Conservation (phyloP, 1,139 yeast genomes). For the Candida albicans region DNA sequence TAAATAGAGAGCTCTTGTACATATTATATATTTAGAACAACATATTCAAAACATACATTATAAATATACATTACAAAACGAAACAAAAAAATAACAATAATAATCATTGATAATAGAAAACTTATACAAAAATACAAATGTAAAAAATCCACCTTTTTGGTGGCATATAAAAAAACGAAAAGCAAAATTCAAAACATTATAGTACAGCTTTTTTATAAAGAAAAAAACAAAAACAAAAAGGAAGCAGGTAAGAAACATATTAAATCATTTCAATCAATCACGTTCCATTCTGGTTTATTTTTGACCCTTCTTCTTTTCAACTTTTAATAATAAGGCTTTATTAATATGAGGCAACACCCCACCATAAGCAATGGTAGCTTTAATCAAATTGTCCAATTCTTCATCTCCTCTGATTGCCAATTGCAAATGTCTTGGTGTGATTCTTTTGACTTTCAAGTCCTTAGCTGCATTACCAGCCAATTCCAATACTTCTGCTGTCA, state of each 20-base stretch:
- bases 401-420: slow-evolving; percentile 99
- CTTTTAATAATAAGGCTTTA: slow-evolving; percentile 90
- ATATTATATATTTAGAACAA: neutral
- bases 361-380: slow-evolving; percentile 98
- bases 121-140: slow-evolving; percentile 3
- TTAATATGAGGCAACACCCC: slow-evolving; percentile 97
- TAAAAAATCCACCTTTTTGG: slow-evolving; percentile 10
- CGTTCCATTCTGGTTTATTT: slow-evolving; percentile 23
- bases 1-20: neutral
- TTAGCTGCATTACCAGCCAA: slow-evolving; percentile 99
- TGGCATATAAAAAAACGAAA: slow-evolving; percentile 12
- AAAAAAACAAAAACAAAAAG: no score
- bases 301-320: slow-evolving; percentile 72
- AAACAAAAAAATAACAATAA: slow-evolving; percentile 3
- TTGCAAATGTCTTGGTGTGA: slow-evolving; percentile 97
- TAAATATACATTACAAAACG: neutral
- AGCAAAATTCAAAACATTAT: neutral
- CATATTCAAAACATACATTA: neutral
- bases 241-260: no score
- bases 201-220: no score
- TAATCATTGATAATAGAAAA: slow-evolving; percentile 18
- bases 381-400: slow-evolving; percentile 91
- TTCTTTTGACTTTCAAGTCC: slow-evolving; percentile 97
- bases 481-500: slow-evolving; percentile 97
- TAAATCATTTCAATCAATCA: neutral